A percentile compares a stretch with the other conserved stretches of the same genome.
These are phyloP conservation scores for Aspergillus calidoustus DNA, from an alignment of 2,329 filamentous ascomycete species.

Conservation along the genomic window DNA sequence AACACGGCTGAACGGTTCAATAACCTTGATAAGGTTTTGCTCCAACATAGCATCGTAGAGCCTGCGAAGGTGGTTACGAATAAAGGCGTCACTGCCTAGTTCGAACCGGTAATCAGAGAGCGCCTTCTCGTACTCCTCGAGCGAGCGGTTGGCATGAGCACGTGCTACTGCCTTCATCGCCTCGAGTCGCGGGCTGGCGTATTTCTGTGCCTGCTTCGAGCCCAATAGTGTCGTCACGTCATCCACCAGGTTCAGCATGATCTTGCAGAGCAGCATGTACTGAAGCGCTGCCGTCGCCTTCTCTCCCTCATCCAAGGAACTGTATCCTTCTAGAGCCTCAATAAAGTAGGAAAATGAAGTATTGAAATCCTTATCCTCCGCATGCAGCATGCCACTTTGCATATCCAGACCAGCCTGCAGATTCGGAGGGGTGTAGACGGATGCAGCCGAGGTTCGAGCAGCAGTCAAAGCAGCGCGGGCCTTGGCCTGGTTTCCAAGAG, in stretches of 20 bases:
- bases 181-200: conserved; percentile 92
- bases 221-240: conserved; percentile 95
- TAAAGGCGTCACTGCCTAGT: conserved; percentile 91
- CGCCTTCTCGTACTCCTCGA: conserved; percentile 96
- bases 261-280: conserved; percentile 99
- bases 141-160: conserved; percentile 90
- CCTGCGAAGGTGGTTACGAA: conserved; percentile 92
- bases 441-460: conserved; percentile 91
- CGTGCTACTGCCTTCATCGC: conserved; percentile 99
- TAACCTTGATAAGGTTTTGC: conserved; percentile 99
- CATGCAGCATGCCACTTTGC: conserved; percentile 99
- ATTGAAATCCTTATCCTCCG: conserved; percentile 98
- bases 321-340: conserved; percentile 96
- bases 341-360: conserved; percentile 99
- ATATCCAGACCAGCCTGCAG: conserved; percentile 97
- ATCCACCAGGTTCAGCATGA: conserved; percentile 97
- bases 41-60: conserved; percentile 99
- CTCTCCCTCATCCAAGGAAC: conserved; percentile 82
- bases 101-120: conserved; percentile 90
- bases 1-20: conserved; percentile 96
- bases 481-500: conserved; percentile 94
- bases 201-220: conserved; percentile 95
- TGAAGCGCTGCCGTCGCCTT: conserved; percentile 97
- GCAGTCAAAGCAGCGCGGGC: conserved; percentile 92
- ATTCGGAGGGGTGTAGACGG: conserved; percentile 93